Evolutionary conservation across 176 grass and related monocot genomes (phyloP).

Genomic region (Stipa capillata): DNA sequence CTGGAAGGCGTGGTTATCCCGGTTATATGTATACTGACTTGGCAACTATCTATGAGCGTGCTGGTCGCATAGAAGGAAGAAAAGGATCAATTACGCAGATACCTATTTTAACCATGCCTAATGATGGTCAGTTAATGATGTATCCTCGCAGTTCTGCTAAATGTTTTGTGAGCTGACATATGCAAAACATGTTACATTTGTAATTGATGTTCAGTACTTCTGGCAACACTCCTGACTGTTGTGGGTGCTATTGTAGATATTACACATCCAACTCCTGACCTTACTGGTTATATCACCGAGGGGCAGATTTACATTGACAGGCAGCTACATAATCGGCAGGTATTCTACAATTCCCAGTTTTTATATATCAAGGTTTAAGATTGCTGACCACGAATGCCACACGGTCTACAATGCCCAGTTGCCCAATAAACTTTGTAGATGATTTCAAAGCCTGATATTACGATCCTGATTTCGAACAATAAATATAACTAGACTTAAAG

Average conservation of each 20-base stretch:
- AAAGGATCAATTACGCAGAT: slow-evolving; percentile 80
- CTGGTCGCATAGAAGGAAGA: slow-evolving; percentile 80
- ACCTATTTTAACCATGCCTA: slow-evolving; percentile 84
- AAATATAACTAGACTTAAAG: background rate
- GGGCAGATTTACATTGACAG: slow-evolving; percentile 82
- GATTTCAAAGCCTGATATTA: background rate
- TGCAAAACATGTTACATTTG: background rate
- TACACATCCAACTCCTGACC: slow-evolving; percentile 78
- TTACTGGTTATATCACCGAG: slow-evolving; percentile 80
- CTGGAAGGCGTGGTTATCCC: slow-evolving; percentile 79
- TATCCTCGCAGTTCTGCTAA: background rate
- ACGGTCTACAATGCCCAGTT: background rate
- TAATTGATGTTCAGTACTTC: background rate
- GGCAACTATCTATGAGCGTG: slow-evolving; percentile 80
- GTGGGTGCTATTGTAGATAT: slow-evolving; percentile 46
- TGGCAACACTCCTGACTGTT: background rate
- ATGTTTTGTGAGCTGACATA: background rate
- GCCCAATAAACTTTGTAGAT: background rate
- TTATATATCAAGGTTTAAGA: no score
- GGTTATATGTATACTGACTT: slow-evolving; percentile 87
- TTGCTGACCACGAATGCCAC: no score
- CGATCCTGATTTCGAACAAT: background rate
- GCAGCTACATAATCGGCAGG: slow-evolving; percentile 72
- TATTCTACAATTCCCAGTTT: no score
- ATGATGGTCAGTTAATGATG: slow-evolving; percentile 50